These are phyloP conservation scores for Angomonas deanei DNA, from an alignment of 208 protist species.

Conservation along the genomic window DNA sequence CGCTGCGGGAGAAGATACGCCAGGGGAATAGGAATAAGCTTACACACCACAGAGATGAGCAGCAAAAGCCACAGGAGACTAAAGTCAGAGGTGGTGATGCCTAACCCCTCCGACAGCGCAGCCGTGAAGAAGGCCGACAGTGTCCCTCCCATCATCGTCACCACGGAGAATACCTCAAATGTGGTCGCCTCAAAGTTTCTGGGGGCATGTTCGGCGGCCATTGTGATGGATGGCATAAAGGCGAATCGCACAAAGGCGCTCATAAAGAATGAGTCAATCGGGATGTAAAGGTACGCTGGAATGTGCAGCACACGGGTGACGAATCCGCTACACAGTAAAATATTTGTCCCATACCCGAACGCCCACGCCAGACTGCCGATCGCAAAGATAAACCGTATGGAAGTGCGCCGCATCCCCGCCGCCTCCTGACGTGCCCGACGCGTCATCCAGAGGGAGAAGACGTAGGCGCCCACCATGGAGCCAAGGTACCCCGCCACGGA, in stretches of 20 bases:
- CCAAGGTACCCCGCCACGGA: constrained; percentile 26
- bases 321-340: constrained; percentile 41
- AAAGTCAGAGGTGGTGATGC: constrained; percentile 21
- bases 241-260: constrained; percentile 39
- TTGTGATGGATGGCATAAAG: constrained; percentile 44
- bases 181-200: constrained; percentile 35
- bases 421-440: constrained; percentile 23
- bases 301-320: constrained; percentile 23
- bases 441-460: constrained; percentile 37
- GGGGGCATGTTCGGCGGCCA: constrained; percentile 51
- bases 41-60: constrained; percentile 24
- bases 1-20: constrained; percentile 34
- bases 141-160: constrained; percentile 28
- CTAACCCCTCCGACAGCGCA: constrained; percentile 17
- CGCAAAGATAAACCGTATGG: constrained; percentile 39
- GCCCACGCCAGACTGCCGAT: constrained; percentile 37
- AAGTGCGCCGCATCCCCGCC: constrained; percentile 13
- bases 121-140: constrained; percentile 27
- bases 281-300: constrained; percentile 18
- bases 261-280: constrained; percentile 42
- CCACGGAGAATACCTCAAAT: constrained; percentile 45
- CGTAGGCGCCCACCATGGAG: constrained; percentile 31
- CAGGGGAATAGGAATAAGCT: constrained; percentile 36
- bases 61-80: constrained; percentile 20
- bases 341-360: constrained; percentile 37